Evolutionary conservation across 148 eudicot genomes (phyloP).

Genomic region (Spergularia marina): DNA sequence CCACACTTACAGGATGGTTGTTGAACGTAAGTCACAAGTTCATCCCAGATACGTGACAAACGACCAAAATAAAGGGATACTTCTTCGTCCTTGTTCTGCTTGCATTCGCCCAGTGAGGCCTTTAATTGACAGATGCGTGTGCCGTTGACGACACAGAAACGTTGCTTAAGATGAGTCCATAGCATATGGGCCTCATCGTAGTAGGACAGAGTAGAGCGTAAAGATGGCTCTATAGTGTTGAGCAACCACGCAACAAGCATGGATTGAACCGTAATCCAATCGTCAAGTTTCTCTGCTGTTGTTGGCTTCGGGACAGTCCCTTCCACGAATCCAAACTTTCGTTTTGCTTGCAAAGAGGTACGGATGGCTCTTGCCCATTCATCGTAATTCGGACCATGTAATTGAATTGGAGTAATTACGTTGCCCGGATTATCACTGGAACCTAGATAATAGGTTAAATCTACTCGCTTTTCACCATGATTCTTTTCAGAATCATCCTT

Average conservation of each 20-base stretch:
- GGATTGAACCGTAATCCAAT: not conserved
- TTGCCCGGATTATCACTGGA: not conserved
- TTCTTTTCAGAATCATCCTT: no score
- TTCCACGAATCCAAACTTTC: not conserved
- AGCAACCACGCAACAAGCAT: conserved; percentile 7
- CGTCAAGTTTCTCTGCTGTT: not conserved
- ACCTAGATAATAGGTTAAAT: not conserved
- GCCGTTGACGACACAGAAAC: not conserved
- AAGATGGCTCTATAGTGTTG: not conserved
- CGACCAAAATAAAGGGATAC: not conserved
- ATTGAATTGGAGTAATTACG: not conserved
- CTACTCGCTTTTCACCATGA: not conserved
- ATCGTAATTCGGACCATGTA: not conserved
- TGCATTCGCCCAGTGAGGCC: not conserved
- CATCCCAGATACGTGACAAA: not conserved
- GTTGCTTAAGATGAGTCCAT: not conserved
- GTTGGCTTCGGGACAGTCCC: not conserved
- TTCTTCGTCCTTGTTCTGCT: not conserved
- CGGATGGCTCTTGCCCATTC: not conserved
- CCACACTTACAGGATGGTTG: not conserved
- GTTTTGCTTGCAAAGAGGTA: not conserved
- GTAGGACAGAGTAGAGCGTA: not conserved
- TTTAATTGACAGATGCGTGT: not conserved
- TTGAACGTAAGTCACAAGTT: not conserved
- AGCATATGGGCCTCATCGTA: not conserved